Evolutionary conservation across 371 early-diverging fungal species (phyloP).

Genomic region (Lichtheimia corymbifera): DNA sequence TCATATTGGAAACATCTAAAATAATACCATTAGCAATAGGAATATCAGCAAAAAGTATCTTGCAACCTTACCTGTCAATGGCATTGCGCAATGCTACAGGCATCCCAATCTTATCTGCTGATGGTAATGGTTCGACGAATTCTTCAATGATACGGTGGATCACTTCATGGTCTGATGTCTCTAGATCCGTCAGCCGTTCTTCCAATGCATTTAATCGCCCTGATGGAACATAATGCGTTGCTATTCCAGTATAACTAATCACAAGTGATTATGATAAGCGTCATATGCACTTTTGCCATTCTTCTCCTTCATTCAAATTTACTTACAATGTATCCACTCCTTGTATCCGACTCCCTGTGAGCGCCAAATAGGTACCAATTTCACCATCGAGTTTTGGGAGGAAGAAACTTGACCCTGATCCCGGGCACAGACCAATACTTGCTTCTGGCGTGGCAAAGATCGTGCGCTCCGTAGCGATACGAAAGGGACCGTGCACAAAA

Average conservation of each 20-base stretch:
- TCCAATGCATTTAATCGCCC: slow-evolving; percentile 80
- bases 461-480: slow-evolving; percentile 92
- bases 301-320: background rate
- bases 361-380: slow-evolving; percentile 89
- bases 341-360: slow-evolving; percentile 84
- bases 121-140: slow-evolving; percentile 63
- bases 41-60: background rate
- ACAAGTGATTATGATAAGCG: background rate
- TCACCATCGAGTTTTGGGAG: slow-evolving; percentile 91
- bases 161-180: slow-evolving; percentile 78
- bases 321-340: slow-evolving; percentile 88
- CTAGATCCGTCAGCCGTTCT: slow-evolving; percentile 81
- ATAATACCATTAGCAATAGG: background rate
- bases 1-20: slow-evolving; percentile 77
- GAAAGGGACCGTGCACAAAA: slow-evolving; percentile 93
- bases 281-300: background rate
- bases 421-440: slow-evolving; percentile 91
- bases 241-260: slow-evolving; percentile 85
- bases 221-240: slow-evolving; percentile 94
- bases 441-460: slow-evolving; percentile 94
- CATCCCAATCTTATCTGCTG: slow-evolving; percentile 43
- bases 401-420: slow-evolving; percentile 94
- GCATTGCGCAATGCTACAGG: slow-evolving; percentile 61
- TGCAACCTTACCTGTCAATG: slow-evolving; percentile 65
- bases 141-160: slow-evolving; percentile 92